Conservation (phyloP, 1,139 yeast species). For the Chernovozyma aurita region DNA sequence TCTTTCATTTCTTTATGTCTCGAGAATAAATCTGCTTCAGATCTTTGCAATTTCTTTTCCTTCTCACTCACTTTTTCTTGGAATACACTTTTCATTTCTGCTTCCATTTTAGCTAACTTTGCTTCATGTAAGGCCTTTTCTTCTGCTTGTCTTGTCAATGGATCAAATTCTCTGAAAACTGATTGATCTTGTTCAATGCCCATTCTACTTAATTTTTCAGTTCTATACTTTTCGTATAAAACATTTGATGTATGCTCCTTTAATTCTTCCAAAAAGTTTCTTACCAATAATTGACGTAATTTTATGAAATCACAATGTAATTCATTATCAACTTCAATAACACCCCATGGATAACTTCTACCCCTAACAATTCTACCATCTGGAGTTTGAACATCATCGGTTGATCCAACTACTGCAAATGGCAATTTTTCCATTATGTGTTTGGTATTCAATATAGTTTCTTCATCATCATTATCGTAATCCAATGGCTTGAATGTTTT, state of each 20-base stretch:
- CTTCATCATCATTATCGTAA: slow-evolving; percentile 85
- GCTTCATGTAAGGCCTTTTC: slow-evolving; percentile 93
- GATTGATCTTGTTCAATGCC: slow-evolving; percentile 91
- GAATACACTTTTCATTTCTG: slow-evolving; percentile 95
- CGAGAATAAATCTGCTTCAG: slow-evolving; percentile 93
- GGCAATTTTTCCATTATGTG: slow-evolving; percentile 74
- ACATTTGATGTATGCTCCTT: slow-evolving; percentile 77
- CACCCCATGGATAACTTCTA: slow-evolving; percentile 97
- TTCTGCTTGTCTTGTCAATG: slow-evolving; percentile 88
- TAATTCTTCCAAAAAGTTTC: slow-evolving; percentile 90
- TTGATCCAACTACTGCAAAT: slow-evolving; percentile 93
- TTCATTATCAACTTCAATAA: slow-evolving; percentile 92
- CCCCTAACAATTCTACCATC: slow-evolving; percentile 88
- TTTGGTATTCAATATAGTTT: slow-evolving; percentile 60
- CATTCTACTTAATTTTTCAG: slow-evolving; percentile 71
- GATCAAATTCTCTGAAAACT: slow-evolving; percentile 93
- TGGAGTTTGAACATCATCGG: slow-evolving; percentile 62
- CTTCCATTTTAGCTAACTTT: slow-evolving; percentile 88
- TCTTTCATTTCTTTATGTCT: slow-evolving; percentile 98
- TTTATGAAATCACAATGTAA: slow-evolving; percentile 90
- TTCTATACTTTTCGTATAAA: slow-evolving; percentile 86
- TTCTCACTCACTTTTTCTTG: slow-evolving; percentile 95
- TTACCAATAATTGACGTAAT: slow-evolving; percentile 83
- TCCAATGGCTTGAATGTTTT: slow-evolving; percentile 74
- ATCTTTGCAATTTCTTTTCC: slow-evolving; percentile 94